Evolutionary conservation across 257 asterid species (phyloP).

Genomic region (Solanum sejunctum): DNA sequence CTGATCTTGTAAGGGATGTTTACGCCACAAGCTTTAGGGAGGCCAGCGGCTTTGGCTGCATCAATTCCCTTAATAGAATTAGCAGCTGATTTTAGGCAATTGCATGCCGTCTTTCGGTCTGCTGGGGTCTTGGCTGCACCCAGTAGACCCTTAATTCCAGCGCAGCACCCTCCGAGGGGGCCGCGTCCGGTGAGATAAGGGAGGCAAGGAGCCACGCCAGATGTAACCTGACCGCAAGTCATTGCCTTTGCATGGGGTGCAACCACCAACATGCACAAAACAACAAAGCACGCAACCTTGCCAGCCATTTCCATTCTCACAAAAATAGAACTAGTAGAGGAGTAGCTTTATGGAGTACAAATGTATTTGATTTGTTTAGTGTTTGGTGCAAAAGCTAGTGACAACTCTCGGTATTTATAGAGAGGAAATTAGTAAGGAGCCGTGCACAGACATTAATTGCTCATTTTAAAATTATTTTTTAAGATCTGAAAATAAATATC

Average conservation of each 20-base stretch:
- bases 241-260: constrained; percentile 13
- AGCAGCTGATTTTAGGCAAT: constrained; percentile 26
- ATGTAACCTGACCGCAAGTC: constrained; percentile 16
- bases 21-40: constrained; percentile 38
- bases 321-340: too few species aligned
- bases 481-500: too few species aligned
- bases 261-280: constrained; percentile 7
- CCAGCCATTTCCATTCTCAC: not conserved
- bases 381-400: not conserved
- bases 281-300: not conserved
- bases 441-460: too few species aligned
- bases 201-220: constrained; percentile 15
- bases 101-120: constrained; percentile 27
- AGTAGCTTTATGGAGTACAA: too few species aligned
- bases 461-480: too few species aligned
- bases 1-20: constrained; percentile 43
- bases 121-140: constrained; percentile 14
- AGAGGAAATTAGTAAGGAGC: not conserved
- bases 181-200: constrained; percentile 16
- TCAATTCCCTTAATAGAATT: not conserved
- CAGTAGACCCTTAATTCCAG: constrained; percentile 18
- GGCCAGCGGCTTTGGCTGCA: constrained; percentile 24
- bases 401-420: not conserved
- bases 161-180: constrained; percentile 28
- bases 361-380: too few species aligned